Evolutionary conservation across 495 filamentous ascomycete species (phyloP).

Genomic region (Wilcoxina mikolae): DNA sequence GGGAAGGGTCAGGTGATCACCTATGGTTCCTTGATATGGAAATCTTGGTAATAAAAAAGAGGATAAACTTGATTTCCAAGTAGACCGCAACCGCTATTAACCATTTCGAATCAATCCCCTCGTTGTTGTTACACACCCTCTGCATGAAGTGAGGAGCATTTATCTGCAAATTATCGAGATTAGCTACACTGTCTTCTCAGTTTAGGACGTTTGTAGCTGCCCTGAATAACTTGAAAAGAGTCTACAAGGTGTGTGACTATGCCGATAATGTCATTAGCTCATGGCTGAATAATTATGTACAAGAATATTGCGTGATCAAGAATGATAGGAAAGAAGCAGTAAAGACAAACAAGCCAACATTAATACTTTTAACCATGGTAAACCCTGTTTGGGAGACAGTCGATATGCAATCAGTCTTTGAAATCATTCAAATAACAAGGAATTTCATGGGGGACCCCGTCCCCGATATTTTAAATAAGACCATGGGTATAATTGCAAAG

Average conservation of each 20-base stretch:
- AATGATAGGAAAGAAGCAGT: not conserved
- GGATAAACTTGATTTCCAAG: not conserved
- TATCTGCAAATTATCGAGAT: not conserved
- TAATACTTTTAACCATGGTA: not conserved
- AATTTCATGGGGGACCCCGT: not conserved
- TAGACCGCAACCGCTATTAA: not conserved
- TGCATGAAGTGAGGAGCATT: not conserved
- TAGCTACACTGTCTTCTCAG: not conserved
- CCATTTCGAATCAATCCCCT: not conserved
- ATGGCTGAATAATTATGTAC: not conserved
- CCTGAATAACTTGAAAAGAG: not conserved
- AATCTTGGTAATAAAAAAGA: not conserved
- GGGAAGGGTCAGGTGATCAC: not conserved
- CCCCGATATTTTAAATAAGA: not conserved
- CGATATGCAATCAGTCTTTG: not conserved
- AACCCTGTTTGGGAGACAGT: not conserved
- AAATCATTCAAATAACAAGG: not conserved
- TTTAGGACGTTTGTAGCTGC: not conserved
- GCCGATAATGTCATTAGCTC: not conserved
- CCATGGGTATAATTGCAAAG: not conserved
- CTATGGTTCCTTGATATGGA: not conserved
- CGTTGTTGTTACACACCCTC: not conserved
- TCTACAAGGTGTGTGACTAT: not conserved
- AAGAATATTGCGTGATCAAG: not conserved
- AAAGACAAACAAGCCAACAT: not conserved